These are phyloP conservation scores for Anisodus acutangulus DNA, from an alignment of 257 asterid species.

Conservation along the genomic window DNA sequence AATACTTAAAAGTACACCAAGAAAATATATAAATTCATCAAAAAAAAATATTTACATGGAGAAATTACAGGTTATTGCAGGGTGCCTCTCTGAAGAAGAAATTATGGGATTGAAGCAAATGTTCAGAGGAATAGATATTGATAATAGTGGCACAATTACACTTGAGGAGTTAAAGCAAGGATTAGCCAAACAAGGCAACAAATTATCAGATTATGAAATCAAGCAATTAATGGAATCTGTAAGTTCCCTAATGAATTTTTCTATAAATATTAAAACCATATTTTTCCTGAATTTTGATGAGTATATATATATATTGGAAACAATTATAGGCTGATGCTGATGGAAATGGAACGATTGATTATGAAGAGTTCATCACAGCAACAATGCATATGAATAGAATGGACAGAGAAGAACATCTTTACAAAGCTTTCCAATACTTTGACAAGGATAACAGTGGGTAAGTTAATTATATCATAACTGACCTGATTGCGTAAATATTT, in stretches of 20 bases:
- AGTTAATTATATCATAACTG: background rate
- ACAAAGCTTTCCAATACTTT: conserved; percentile 66
- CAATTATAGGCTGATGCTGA: conserved; percentile 60
- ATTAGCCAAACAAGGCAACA: conserved; percentile 63
- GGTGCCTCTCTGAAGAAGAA: conserved; percentile 72
- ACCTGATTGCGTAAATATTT: background rate
- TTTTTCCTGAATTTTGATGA: too few species aligned
- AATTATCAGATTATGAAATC: conserved; percentile 62
- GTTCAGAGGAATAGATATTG: conserved; percentile 73
- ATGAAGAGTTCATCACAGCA: conserved; percentile 71
- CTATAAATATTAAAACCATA: background rate
- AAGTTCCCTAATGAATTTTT: conserved; percentile 32
- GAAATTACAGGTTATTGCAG: conserved; percentile 55
- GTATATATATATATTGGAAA: background rate
- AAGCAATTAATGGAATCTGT: conserved; percentile 71
- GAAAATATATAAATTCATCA: background rate
- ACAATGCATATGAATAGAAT: conserved; percentile 67
- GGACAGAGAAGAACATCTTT: conserved; percentile 74
- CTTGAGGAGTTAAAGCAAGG: conserved; percentile 72
- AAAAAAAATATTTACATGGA: conserved; percentile 18
- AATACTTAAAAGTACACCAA: background rate
- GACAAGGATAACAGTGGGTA: conserved; percentile 68
- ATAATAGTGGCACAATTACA: conserved; percentile 69
- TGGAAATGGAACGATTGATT: conserved; percentile 67
- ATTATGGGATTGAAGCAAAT: conserved; percentile 66